Evolutionary conservation across 2,329 filamentous ascomycete genomes (phyloP), one percentile per base, ranked within the genome.

Genomic region (Aspergillus fischeri): DNA sequence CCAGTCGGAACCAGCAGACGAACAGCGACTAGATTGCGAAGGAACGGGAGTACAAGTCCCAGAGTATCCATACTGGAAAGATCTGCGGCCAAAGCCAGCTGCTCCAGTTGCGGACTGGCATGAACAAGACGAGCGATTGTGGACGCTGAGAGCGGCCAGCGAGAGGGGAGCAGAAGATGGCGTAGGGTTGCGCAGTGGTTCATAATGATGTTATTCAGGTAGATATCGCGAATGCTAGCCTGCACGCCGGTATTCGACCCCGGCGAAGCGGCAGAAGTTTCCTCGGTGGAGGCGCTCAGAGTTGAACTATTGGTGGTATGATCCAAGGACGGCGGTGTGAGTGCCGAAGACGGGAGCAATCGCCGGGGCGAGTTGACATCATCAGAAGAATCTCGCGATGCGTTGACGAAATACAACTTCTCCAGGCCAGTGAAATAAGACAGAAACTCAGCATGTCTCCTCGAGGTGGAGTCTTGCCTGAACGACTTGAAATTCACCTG

Each of bases 51-150:
- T 10, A 78, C 63, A 49, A 77, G 60, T 6, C 68, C 64, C 21
- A 77, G 53, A 11, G 72, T 69, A 10, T 78, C 72, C 64, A 78
- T 67, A 61, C 71, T 72, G 38, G 68, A 67, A 17, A 73, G 61
- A 10, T 78, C 73, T 17, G 81, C 73, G 7, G 81, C 78, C 24
- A 86, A 70, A 27, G 78, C 83, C 1, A 87, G 72, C 63, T 87
- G 83, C 59, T 85, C 83, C 14, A 87, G 72, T 53, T 85, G 78
- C 0, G 84, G 83, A 57, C 83, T 84, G 9, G 71, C 71, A 51
- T 80, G 78, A 32, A 83, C 80, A 6, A 86, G 70, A 7, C 78
- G 77, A 32, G 76, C 77, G 8, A 86, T 70, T 4, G 80, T 73
- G 1, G 74, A 67, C 2, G 77, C 73, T 17, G 78, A 77, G 2